phyloP scores from a whole-genome alignment of 1,284 basidiomycete species.

The Ustilago hordei region DNA sequence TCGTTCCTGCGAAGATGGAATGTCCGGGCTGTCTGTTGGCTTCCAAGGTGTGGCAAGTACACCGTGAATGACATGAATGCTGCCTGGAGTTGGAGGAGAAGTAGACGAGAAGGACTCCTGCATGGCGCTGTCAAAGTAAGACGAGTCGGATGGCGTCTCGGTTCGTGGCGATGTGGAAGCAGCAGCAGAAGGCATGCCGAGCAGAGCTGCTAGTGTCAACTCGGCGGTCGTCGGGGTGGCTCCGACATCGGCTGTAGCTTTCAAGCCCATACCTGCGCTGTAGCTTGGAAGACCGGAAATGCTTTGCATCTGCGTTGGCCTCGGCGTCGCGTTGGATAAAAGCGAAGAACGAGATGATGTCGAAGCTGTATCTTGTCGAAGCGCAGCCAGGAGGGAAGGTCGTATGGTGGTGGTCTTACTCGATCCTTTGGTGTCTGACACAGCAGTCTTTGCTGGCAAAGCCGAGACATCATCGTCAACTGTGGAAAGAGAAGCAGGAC shows the following conservation, averaged over 20 bases:
- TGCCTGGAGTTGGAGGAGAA: slow-evolving; percentile 45
- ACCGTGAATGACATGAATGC: slow-evolving; percentile 37
- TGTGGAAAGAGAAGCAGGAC: not conserved
- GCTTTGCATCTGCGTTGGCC: not conserved
- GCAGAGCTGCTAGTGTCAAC: slow-evolving; percentile 42
- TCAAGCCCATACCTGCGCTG: slow-evolving; percentile 4
- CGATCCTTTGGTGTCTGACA: slow-evolving; percentile 3
- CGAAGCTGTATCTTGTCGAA: slow-evolving; percentile 21
- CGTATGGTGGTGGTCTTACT: slow-evolving; percentile 15
- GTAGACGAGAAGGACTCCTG: slow-evolving; percentile 38
- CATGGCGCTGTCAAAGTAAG: slow-evolving; percentile 47
- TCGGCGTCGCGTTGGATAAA: not conserved
- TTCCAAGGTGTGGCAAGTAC: slow-evolving; percentile 41
- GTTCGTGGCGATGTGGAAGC: slow-evolving; percentile 31
- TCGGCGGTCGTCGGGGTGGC: slow-evolving; percentile 22
- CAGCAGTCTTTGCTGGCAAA: not conserved
- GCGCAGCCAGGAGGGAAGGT: slow-evolving; percentile 38
- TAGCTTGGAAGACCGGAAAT: slow-evolving; percentile 23
- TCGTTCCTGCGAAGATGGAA: slow-evolving; percentile 15
- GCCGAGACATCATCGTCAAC: not conserved
- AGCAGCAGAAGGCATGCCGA: slow-evolving; percentile 41
- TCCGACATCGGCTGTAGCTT: slow-evolving; percentile 12
- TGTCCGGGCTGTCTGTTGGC: slow-evolving; percentile 1
- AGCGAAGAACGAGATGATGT: slow-evolving; percentile 5
- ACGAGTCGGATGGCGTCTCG: slow-evolving; percentile 45